Conservation (phyloP, 768 basidiomycete genomes). For the Russula emetica region DNA sequence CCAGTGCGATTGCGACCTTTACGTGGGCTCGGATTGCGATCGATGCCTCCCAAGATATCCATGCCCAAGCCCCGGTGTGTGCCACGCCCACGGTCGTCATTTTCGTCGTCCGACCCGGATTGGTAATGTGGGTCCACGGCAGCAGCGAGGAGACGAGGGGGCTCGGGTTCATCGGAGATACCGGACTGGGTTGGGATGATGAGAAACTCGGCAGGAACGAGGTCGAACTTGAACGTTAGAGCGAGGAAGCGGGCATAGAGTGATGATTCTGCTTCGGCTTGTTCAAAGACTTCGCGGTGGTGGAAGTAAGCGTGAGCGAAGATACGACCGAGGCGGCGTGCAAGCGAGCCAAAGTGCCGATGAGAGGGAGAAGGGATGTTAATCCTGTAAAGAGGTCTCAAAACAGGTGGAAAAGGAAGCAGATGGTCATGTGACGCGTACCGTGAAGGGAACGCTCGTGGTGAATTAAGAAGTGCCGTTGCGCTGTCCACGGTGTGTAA, state of each 20-base stretch:
- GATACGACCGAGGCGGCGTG: slow-evolving; percentile 86
- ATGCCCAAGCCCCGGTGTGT: slow-evolving; percentile 22
- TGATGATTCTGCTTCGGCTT: slow-evolving; percentile 85
- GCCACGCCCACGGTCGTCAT: slow-evolving; percentile 24
- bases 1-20: slow-evolving; percentile 58
- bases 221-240: slow-evolving; percentile 70
- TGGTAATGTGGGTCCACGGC: slow-evolving; percentile 22
- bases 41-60: slow-evolving; percentile 17
- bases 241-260: slow-evolving; percentile 88
- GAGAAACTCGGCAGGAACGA: slow-evolving; percentile 80
- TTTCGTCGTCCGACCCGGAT: slow-evolving; percentile 18
- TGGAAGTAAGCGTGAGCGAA: slow-evolving; percentile 97
- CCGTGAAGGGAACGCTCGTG: slow-evolving; percentile 90
- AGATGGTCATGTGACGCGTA: slow-evolving; percentile 33
- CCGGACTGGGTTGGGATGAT: slow-evolving; percentile 59
- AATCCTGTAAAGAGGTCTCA: slow-evolving; percentile 46
- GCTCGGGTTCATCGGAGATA: slow-evolving; percentile 32
- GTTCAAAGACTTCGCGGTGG: slow-evolving; percentile 87
- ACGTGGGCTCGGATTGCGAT: slow-evolving; percentile 28
- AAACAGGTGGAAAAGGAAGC: not conserved
- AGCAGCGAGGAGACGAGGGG: slow-evolving; percentile 24
- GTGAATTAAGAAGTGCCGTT: slow-evolving; percentile 85
- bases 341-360: slow-evolving; percentile 86
- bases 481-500: slow-evolving; percentile 90
- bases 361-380: slow-evolving; percentile 76